These are phyloP conservation scores for Pleurotus citrinopileatus DNA, from an alignment of 768 basidiomycete genomes.

Conservation along the genomic window DNA sequence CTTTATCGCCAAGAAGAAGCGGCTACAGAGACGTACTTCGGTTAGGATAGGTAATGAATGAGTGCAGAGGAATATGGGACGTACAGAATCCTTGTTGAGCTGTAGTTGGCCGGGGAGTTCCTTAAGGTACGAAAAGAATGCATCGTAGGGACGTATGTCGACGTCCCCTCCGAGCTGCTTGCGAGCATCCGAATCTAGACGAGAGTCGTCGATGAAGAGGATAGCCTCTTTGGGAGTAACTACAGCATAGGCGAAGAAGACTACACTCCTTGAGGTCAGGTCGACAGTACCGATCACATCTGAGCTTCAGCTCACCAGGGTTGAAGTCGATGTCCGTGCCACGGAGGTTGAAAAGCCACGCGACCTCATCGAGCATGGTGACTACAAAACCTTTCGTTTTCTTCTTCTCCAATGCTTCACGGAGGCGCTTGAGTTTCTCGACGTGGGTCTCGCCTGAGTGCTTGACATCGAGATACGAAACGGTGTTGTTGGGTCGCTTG, in stretches of 20 bases:
- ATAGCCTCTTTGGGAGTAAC: slow-evolving; percentile 56
- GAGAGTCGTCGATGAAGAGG: slow-evolving; percentile 67
- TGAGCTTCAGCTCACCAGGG: slow-evolving; percentile 32
- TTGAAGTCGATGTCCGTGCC: slow-evolving; percentile 93
- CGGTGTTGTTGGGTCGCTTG: slow-evolving; percentile 57
- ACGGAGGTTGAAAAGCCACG: slow-evolving; percentile 92
- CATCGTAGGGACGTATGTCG: slow-evolving; percentile 66
- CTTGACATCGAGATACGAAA: slow-evolving; percentile 70
- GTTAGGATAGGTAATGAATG: background rate
- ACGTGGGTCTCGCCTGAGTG: slow-evolving; percentile 62
- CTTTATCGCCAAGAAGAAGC: slow-evolving; percentile 72
- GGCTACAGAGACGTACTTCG: slow-evolving; percentile 39
- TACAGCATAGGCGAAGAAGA: slow-evolving; percentile 92
- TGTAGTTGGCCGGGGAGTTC: slow-evolving; percentile 35
- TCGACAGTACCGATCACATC: background rate
- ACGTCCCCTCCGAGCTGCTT: slow-evolving; percentile 56
- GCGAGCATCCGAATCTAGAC: slow-evolving; percentile 40
- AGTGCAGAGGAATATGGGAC: slow-evolving; percentile 8
- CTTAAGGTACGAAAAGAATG: slow-evolving; percentile 63
- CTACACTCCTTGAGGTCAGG: slow-evolving; percentile 30
- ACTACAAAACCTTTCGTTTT: slow-evolving; percentile 74
- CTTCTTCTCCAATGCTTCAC: slow-evolving; percentile 63
- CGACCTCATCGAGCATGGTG: slow-evolving; percentile 90
- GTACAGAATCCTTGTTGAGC: slow-evolving; percentile 30
- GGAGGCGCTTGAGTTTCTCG: slow-evolving; percentile 66